Evolutionary conservation across 108 stramenopile genomes (phyloP), one percentile per base, ranked within the genome.

Genomic region (Pelagomonas calceolata): DNA sequence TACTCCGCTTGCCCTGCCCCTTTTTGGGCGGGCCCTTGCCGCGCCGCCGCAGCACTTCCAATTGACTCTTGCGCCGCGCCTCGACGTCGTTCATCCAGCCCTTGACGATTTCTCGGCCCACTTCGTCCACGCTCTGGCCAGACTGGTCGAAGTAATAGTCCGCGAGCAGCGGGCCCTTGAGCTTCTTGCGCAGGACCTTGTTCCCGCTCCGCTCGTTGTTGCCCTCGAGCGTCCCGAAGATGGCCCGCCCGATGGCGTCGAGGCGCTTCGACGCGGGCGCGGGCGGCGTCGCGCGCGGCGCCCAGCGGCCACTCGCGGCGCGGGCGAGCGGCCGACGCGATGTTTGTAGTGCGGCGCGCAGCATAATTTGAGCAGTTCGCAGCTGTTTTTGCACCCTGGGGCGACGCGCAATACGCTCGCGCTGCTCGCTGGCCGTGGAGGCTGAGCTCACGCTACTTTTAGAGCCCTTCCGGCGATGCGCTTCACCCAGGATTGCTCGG

Each of bases 11-110:
- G 29, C 92, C 92, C 31, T 85, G 68, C 66, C 92, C 92, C 76
- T 93, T 93, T 77, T 90, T 89, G 4, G 92, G 92, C 67, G 92
- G 88, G 33, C 92, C 92, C 69, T 93, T 93, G 45, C 92, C 92
- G 73, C 87, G 76, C 46, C 89, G 79, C 65, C 89, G 80, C 31
- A 89, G 72, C 66, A 76, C 80, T 46, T 67, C 76, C 64, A 90
- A 72, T 67, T 93, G 91, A 4, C 78, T 67, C 34, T 73, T 66
- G 73, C 89, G 73, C 66, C 88, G 73, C 70, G 90, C 87, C 69
- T 93, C 84, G 34, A 80, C 63, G 34, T 85, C 89, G 51, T 60
- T 26, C 21, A 60, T 16, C 51, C 51, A 60, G 51, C 51, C 51
- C 21, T 17, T 26, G 21, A 60, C 0, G 51, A 60, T 60, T 26